Evolutionary conservation across 1,284 basidiomycete species (phyloP), one percentile per base, ranked within the genome.

Genomic region (Fomitopsis schrenkii): DNA sequence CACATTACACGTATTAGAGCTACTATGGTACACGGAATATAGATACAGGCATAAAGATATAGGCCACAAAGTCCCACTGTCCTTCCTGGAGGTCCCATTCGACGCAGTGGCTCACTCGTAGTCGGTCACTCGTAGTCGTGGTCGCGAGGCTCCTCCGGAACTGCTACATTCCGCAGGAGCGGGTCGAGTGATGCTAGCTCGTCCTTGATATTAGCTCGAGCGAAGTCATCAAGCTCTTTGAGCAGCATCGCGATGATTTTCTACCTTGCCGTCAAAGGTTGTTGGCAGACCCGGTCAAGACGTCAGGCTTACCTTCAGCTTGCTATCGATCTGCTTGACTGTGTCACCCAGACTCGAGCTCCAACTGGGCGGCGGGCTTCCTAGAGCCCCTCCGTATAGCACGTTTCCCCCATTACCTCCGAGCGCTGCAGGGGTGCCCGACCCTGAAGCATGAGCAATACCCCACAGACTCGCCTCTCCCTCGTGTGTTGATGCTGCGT

Each of bases 181-280:
- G 91, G 91, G 73, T 93, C 90, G 38, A 94, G 77, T 22, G 89
- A 89, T 26, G 87, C 83, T 48, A 95, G 78, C 74, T 95, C 93
- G 61, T 92, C 88, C 72, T 85, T 86, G 72, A 95, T 94, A 17
- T 85, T 84, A 48, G 84, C 84, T 55, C 93, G 81, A 41, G 93
- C 93, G 61, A 92, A 84, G 44, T 82, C 79, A 72, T 95, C 93
- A 15, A 95, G 82, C 66, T 95, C 93, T 74, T 94, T 94, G 63
- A 93, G 76, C 9, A 95, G 75, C 33, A 75, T 76, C 12, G 84
- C 81, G 28, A 87, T 88, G 64, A 94, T 85, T 87, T 94, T 95
- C 93, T 94, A 71, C 30, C 30, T 30, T 9, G 38, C 19, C 45
- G 50, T 62, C 58, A 42, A 61, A 42, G 58, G 58, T 9, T 26